Conservation (phyloP, 139 green algal species). For the Desmodesmus armatus region DNA sequence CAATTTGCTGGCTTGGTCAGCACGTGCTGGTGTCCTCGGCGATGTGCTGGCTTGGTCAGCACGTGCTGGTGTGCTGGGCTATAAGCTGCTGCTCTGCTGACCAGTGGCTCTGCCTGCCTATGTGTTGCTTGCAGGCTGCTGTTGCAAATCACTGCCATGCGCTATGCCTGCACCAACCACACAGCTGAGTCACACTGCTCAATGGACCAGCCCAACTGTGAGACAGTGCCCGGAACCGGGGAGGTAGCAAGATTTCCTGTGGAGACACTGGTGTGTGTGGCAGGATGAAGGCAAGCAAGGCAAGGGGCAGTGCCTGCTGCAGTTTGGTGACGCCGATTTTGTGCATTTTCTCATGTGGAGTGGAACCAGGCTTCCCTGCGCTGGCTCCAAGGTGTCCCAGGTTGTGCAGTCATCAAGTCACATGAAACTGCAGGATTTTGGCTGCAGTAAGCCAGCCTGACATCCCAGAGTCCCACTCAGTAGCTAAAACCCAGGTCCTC, state of each 20-base stretch:
- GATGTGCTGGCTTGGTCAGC: too few relatives aligned
- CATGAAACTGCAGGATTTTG: not conserved
- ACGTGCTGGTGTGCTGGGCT: not conserved
- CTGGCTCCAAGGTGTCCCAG: not conserved
- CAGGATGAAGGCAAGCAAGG: not conserved
- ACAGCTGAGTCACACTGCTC: not conserved
- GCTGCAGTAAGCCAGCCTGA: not conserved
- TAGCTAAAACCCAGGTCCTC: too few relatives aligned
- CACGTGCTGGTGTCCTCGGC: too few relatives aligned
- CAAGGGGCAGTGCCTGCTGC: not conserved
- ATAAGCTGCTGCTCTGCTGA: not conserved
- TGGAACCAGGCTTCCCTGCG: not conserved
- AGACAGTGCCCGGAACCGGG: too few relatives aligned
- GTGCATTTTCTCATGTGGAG: slow-evolving; percentile 26
- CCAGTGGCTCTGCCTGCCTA: not conserved
- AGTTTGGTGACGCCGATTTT: slow-evolving; percentile 30
- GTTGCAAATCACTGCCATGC: slow-evolving; percentile 41
- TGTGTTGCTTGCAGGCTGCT: slow-evolving; percentile 28
- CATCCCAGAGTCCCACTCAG: too few relatives aligned
- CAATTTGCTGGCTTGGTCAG: too few relatives aligned
- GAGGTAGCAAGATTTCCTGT: too few relatives aligned
- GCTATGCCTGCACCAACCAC: slow-evolving; percentile 30
- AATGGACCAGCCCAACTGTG: slow-evolving; percentile 13
- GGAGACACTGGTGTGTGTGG: slow-evolving; percentile 38
- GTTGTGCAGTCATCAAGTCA: too few relatives aligned